Percentiles rank a stretch among this genome's conserved stretches.
phyloP scores from a whole-genome alignment of 371 early-diverging fungal genomes.

The Syncephalastrum racemosum region DNA sequence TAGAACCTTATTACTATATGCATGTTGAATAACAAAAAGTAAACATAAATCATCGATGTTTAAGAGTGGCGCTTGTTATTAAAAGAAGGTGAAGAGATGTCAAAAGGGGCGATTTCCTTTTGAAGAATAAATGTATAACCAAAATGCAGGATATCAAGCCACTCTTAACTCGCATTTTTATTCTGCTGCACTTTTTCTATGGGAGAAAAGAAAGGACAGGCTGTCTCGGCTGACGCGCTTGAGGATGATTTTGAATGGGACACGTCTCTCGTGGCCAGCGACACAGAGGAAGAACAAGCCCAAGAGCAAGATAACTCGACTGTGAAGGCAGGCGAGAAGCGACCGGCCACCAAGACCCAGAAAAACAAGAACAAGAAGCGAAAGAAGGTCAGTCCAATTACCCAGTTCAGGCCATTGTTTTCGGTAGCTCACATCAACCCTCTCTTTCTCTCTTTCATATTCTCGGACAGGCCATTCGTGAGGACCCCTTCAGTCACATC shows the following conservation, averaged over 20 bases:
- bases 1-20: too few relatives aligned
- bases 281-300: constrained; percentile 29
- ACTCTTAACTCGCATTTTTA: too few relatives aligned
- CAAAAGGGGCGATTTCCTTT: too few relatives aligned
- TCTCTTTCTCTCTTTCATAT: not conserved
- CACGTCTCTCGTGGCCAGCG: constrained; percentile 42
- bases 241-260: constrained; percentile 69
- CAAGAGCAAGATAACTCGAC: constrained; percentile 13
- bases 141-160: too few relatives aligned
- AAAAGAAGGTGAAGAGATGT: too few relatives aligned
- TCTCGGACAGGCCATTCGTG: constrained; percentile 11
- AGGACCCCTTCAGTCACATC: constrained; percentile 42
- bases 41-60: too few relatives aligned
- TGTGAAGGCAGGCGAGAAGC: constrained; percentile 41
- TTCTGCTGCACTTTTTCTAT: too few relatives aligned
- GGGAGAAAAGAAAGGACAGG: constrained; percentile 15
- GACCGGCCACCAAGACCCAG: constrained; percentile 20
- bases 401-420: too few relatives aligned
- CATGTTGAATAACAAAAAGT: too few relatives aligned
- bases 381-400: constrained; percentile 37
- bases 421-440: too few relatives aligned
- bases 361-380: constrained; percentile 51
- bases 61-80: too few relatives aligned
- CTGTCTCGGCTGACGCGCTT: constrained; percentile 58
- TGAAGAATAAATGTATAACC: too few relatives aligned